phyloP scores from a whole-genome alignment of 495 filamentous ascomycete species.

The Penicillium maclennaniae region DNA sequence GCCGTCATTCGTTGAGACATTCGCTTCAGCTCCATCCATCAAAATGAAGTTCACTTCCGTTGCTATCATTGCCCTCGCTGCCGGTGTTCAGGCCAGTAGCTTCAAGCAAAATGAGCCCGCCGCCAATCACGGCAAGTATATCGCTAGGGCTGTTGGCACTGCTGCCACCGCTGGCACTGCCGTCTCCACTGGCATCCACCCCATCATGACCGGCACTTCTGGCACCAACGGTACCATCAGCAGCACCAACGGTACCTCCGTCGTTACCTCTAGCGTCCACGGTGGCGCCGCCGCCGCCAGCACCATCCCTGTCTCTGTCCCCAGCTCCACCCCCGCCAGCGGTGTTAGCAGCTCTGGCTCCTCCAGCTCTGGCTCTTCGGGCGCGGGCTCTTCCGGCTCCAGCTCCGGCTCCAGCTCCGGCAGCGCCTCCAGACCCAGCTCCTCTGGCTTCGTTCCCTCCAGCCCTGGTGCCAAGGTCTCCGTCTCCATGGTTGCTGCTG shows the following conservation, averaged over 20 bases:
- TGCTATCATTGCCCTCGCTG: conserved; percentile 25
- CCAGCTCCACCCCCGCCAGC: conserved; percentile 1
- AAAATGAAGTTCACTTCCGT: conserved; percentile 27
- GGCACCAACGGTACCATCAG: conserved; percentile 8
- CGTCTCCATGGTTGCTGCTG: conserved; percentile 25
- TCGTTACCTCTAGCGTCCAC: no score
- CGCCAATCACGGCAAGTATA: background rate
- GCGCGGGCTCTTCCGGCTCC: background rate
- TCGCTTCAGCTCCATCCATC: conserved; percentile 14
- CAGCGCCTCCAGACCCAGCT: conserved; percentile 18
- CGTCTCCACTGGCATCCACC: background rate
- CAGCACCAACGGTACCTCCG: background rate
- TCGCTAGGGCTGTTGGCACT: conserved; percentile 1
- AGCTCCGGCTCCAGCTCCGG: conserved; percentile 9
- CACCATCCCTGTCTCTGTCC: conserved; percentile 2
- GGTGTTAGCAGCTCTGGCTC: background rate
- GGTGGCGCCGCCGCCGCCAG: background rate
- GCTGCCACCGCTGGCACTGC: conserved; percentile 6
- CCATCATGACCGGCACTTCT: conserved; percentile 13
- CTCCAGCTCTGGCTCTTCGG: background rate
- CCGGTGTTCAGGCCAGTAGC: conserved; percentile 19
- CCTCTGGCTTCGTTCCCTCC: conserved; percentile 22
- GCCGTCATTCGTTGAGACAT: conserved; percentile 24
- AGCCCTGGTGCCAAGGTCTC: conserved; percentile 32
- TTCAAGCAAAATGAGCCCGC: conserved; percentile 17